Evolutionary conservation across 371 early-diverging fungal species (phyloP).

Genomic region (Actinomortierella ambigua): DNA sequence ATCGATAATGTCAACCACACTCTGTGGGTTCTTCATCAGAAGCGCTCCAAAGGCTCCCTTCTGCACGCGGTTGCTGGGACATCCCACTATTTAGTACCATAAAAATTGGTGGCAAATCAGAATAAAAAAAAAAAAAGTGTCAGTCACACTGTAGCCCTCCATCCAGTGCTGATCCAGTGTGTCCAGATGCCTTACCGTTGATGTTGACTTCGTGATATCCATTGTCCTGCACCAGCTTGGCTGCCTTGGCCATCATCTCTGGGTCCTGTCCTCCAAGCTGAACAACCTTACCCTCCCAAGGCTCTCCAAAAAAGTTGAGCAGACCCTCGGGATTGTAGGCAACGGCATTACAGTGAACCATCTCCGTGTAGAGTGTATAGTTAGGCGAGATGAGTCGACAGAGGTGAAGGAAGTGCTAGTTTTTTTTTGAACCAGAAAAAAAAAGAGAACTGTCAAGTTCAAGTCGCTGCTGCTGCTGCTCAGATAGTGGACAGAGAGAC

Average conservation of each 20-base stretch:
- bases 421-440: neutral
- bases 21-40: conserved; percentile 72
- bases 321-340: conserved; percentile 51
- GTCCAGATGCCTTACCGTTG: conserved; percentile 52
- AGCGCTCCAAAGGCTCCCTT: conserved; percentile 75
- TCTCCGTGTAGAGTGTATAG: conserved; percentile 74
- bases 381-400: conserved; percentile 72
- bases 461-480: no score
- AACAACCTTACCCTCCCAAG: conserved; percentile 59
- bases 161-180: neutral
- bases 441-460: neutral
- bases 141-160: neutral
- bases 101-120: neutral
- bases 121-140: neutral
- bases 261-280: conserved; percentile 69
- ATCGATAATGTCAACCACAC: conserved; percentile 62
- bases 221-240: conserved; percentile 52
- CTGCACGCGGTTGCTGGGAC: conserved; percentile 77
- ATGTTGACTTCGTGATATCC: conserved; percentile 69
- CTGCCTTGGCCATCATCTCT: conserved; percentile 56
- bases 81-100: conserved; percentile 53
- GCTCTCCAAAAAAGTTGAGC: conserved; percentile 57
- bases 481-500: no score
- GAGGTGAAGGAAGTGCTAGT: conserved; percentile 67
- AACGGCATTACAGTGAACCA: conserved; percentile 78